These are phyloP conservation scores for Chlamydomonas reinhardtii DNA, from an alignment of 163 green algal genomes.

Conservation along the genomic window DNA sequence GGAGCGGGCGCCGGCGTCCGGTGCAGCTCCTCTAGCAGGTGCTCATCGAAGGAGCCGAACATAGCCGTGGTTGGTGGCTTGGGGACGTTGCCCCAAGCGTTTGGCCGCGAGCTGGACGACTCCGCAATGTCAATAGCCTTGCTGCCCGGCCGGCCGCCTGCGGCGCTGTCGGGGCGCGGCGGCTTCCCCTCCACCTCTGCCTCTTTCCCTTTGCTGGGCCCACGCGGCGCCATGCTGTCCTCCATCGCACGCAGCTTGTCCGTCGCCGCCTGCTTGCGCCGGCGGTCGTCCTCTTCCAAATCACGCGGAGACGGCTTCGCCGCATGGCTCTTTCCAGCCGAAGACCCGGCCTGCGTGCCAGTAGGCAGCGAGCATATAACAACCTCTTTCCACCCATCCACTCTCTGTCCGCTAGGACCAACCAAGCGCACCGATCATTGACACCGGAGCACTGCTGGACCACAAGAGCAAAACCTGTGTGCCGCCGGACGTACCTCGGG, in stretches of 20 bases:
- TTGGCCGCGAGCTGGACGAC: background rate
- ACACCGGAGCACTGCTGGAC: too few species aligned
- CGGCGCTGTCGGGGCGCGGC: background rate
- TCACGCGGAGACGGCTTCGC: conserved; percentile 27
- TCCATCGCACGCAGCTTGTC: conserved; percentile 64
- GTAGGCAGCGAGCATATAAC: too few species aligned
- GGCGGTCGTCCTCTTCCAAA: conserved; percentile 61
- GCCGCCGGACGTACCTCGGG: background rate
- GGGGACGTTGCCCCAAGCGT: conserved; percentile 33
- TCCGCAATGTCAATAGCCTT: conserved; percentile 48
- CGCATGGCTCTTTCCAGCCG: background rate
- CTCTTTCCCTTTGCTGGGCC: background rate
- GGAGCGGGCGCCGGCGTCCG: conserved; percentile 22
- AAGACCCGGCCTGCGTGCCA: too few species aligned
- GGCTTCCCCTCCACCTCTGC: background rate
- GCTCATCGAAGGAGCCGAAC: conserved; percentile 56
- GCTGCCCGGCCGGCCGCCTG: background rate
- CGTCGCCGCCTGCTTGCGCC: conserved; percentile 57
- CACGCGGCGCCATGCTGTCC: conserved; percentile 51
- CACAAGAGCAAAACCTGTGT: too few species aligned
- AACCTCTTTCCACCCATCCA: too few species aligned
- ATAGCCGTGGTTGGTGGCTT: conserved; percentile 46
- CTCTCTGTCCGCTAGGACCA: too few species aligned
- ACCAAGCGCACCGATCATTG: too few species aligned
- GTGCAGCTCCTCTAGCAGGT: conserved; percentile 45